Base-by-base conservation (phyloP, 2,329 filamentous ascomycete species). In the Stachybotrys chlorohalonatus region DNA sequence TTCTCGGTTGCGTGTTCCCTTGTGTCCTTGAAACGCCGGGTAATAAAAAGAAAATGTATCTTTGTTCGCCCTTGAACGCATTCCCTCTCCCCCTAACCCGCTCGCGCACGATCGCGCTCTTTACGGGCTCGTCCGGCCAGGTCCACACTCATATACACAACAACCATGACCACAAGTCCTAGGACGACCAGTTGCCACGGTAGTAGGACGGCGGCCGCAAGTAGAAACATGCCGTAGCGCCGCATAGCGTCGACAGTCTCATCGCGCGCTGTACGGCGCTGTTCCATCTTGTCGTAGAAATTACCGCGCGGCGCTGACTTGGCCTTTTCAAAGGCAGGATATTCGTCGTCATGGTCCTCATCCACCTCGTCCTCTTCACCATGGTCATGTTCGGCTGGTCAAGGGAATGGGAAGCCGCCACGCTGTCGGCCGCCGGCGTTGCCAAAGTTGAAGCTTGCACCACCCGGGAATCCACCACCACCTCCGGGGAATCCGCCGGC, bases 361-460 rank as follows among this genome's bases (percentile, higher is more conserved):
- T 62, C 63, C 51, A 68, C 64, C 51, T 66, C 65, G 52, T 65
- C 61, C 39, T 68, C 62, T 56, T 65, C 63, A 54, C 70, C 73
- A 70, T 73, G 59, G 8, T 42, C 36, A 42, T 42, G 8, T 9
- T 42, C 36, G 36, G 36, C 36, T 74, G 74, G 77, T 79, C 77
- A 80, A 66, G 72, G 73, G 65, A 74, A 80, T 55, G 76, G 67
- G 61, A 68, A 72, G 31, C 73, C 71, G 39, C 69, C 69, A 39
- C 73, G 65, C 56, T 70, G 64, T 49, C 66, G 66, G 46, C 67
- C 66, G 50, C 70, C 70, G 42, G 59, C 60, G 49, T 63, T 67
- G 45, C 70, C 69, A 55, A 86, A 87, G 59, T 78, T 77, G 70
- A 85, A 87, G 56, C 79, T 76, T 51, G 77, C 79, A 42, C 80